Conservation (phyloP, 768 basidiomycete species). For the Coprinopsis cinerea region DNA sequence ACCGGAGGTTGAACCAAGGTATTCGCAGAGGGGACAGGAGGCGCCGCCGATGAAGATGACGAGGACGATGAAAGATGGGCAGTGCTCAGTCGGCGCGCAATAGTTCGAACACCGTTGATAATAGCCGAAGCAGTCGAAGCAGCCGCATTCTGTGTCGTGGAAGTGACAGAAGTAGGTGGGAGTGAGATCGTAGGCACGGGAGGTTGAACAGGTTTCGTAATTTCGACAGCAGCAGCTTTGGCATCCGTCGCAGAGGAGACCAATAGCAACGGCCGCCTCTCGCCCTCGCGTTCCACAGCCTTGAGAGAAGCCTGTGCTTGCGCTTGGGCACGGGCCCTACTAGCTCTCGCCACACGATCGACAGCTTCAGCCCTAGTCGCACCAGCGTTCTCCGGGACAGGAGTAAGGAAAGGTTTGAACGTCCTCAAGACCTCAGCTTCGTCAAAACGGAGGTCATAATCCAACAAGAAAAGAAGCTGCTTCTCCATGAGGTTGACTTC, state of each 20-base stretch:
- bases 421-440: constrained; percentile 70
- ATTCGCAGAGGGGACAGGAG: constrained; percentile 1
- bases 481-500: constrained; percentile 97
- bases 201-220: neutral
- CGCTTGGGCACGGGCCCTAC: constrained; percentile 40
- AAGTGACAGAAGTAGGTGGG: neutral
- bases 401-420: constrained; percentile 65
- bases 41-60: constrained; percentile 13
- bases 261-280: constrained; percentile 6
- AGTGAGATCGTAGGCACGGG: neutral
- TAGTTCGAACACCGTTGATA: constrained; percentile 50
- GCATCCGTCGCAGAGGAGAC: neutral
- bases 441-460: constrained; percentile 87
- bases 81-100: constrained; percentile 52
- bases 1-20: constrained; percentile 6
- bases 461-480: constrained; percentile 87
- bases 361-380: constrained; percentile 48
- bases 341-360: constrained; percentile 45
- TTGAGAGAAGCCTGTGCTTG: constrained; percentile 14
- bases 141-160: constrained; percentile 10
- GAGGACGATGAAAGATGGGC: constrained; percentile 30
- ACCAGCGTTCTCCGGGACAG: constrained; percentile 15
- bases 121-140: constrained; percentile 20
- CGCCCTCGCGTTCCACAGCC: constrained; percentile 17
- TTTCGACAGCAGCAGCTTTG: neutral